A percentile compares a stretch with the other conserved stretches of the same genome.
These are phyloP conservation scores for Ophiosphaerella korrae DNA, from an alignment of 2,329 filamentous ascomycete species.

Conservation along the genomic window DNA sequence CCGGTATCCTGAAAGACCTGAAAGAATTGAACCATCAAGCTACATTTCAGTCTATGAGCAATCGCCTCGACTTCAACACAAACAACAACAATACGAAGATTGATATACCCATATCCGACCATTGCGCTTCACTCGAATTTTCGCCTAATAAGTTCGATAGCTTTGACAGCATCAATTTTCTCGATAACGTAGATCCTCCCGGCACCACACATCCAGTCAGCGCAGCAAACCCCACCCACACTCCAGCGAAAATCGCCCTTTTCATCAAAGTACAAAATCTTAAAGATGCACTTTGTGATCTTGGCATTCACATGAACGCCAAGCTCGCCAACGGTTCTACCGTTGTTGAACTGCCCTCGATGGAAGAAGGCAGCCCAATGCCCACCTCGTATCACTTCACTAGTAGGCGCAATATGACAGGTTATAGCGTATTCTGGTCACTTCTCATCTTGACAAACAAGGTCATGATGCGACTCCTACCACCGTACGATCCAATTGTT, in stretches of 20 bases:
- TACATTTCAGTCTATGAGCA: conserved; percentile 1
- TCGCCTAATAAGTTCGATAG: conserved; percentile 22
- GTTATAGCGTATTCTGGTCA: conserved; percentile 41
- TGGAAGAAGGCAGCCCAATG: conserved; percentile 25
- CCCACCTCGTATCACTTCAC: conserved; percentile 35
- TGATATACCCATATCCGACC: conserved; percentile 14
- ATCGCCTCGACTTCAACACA: neutral
- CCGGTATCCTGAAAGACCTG: conserved; percentile 33
- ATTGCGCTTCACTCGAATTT: conserved; percentile 26
- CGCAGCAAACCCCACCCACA: conserved; percentile 3
- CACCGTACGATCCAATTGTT: conserved; percentile 23
- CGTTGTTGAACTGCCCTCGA: conserved; percentile 23
- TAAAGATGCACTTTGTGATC: conserved; percentile 24
- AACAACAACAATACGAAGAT: conserved; percentile 7
- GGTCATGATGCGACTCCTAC: conserved; percentile 34
- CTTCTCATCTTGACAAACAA: conserved; percentile 39
- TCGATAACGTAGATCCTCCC: conserved; percentile 14
- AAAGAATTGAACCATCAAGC: conserved; percentile 20
- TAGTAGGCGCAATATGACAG: conserved; percentile 37
- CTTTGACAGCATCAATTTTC: conserved; percentile 20
- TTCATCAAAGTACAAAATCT: conserved; percentile 30
- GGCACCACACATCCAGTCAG: conserved; percentile 4
- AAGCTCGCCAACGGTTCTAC: conserved; percentile 30
- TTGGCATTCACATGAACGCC: conserved; percentile 25
- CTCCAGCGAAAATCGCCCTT: conserved; percentile 16